phyloP scores from a whole-genome alignment of 768 basidiomycete species.

The Paxillus ammoniavirescens region DNA sequence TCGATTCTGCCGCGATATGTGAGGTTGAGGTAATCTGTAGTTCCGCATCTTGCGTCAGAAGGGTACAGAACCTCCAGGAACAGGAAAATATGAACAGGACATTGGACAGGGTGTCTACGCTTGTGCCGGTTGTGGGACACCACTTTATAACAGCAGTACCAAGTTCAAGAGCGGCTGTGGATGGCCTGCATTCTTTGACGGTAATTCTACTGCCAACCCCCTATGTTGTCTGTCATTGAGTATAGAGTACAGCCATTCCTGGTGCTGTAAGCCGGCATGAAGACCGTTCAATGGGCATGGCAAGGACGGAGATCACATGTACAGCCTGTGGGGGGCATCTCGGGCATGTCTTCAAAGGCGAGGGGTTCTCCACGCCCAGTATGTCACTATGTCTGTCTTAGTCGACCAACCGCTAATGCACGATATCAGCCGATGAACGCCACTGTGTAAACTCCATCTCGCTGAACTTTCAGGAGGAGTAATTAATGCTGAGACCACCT shows the following conservation, averaged over 20 bases:
- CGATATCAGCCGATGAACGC: conserved; percentile 65
- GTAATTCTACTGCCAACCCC: conserved; percentile 35
- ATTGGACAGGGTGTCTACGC: conserved; percentile 64
- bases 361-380: conserved; percentile 81
- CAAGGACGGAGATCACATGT: conserved; percentile 84
- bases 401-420: conserved; percentile 4
- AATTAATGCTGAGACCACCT: background rate
- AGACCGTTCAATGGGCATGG: conserved; percentile 64
- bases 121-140: conserved; percentile 79
- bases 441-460: conserved; percentile 92
- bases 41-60: conserved; percentile 85
- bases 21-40: conserved; percentile 37
- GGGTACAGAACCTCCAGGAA: conserved; percentile 79
- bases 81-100: conserved; percentile 78
- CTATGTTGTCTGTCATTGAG: background rate
- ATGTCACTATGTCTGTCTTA: conserved; percentile 24
- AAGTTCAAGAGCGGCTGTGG: conserved; percentile 95
- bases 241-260: conserved; percentile 64
- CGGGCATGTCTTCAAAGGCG: conserved; percentile 95
- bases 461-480: conserved; percentile 61
- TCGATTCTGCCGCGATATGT: background rate
- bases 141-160: conserved; percentile 84
- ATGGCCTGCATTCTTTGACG: conserved; percentile 98
- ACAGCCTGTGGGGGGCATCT: conserved; percentile 91
- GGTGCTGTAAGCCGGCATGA: conserved; percentile 82